Percentiles rank a stretch among this genome's conserved stretches.
Conservation (phyloP, 2,329 filamentous ascomycete genomes). For the Fusarium sp. region DNA sequence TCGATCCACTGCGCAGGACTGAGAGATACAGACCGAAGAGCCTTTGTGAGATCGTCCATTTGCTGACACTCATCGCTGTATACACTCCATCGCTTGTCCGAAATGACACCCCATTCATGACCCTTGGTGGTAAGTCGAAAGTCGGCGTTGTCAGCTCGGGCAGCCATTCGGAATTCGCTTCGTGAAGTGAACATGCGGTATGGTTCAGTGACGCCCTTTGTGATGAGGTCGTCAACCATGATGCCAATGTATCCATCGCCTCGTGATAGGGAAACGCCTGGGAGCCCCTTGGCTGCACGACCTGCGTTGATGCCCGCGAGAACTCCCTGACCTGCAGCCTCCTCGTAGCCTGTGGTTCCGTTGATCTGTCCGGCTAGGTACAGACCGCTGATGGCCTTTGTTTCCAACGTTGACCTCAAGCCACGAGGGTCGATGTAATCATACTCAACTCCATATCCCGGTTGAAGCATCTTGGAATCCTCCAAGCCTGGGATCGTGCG, state of each 20-base stretch:
- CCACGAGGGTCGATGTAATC: slow-evolving; percentile 97
- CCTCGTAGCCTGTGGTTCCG: slow-evolving; percentile 97
- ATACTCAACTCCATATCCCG: slow-evolving; percentile 97
- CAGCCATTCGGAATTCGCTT: slow-evolving; percentile 94
- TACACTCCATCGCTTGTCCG: slow-evolving; percentile 79
- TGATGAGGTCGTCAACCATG: slow-evolving; percentile 98
- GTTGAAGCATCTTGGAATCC: slow-evolving; percentile 89
- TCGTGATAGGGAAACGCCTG: slow-evolving; percentile 76
- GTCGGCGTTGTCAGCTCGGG: slow-evolving; percentile 95
- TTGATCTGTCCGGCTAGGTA: slow-evolving; percentile 98
- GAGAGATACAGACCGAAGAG: slow-evolving; percentile 69
- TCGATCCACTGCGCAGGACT: slow-evolving; percentile 75
- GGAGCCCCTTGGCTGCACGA: slow-evolving; percentile 75
- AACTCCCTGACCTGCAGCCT: slow-evolving; percentile 93
- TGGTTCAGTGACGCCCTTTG: slow-evolving; percentile 95
- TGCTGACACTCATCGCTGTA: slow-evolving; percentile 75
- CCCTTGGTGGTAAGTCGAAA: slow-evolving; percentile 84
- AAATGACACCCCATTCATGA: slow-evolving; percentile 79
- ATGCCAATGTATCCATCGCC: slow-evolving; percentile 97
- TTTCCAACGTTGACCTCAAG: slow-evolving; percentile 89
- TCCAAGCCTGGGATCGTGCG: slow-evolving; percentile 90
- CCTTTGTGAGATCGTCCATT: slow-evolving; percentile 72
- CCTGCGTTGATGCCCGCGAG: slow-evolving; percentile 95
- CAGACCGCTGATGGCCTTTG: slow-evolving; percentile 88
- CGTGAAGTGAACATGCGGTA: slow-evolving; percentile 99